Evolutionary conservation across 106 monocot species (phyloP).

Genomic region (Dendrobium catenatum): DNA sequence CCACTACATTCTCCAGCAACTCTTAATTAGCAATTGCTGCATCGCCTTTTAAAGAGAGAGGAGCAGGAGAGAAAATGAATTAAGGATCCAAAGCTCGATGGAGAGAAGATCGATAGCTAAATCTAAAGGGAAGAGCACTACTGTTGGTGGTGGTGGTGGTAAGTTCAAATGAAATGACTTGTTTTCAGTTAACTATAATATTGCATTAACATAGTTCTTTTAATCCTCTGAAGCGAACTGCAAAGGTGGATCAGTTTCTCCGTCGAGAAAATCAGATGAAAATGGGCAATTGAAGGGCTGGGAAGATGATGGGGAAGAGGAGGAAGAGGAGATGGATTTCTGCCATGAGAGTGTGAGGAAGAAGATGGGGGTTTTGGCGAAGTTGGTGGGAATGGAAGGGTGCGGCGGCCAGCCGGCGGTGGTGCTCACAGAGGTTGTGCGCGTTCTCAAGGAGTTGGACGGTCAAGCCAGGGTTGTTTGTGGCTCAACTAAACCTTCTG

Average conservation of each 20-base stretch:
- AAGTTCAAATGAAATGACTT: not conserved
- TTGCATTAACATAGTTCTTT: not conserved
- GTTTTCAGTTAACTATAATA: not conserved
- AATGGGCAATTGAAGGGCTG: not conserved
- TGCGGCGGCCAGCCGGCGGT: slow-evolving; percentile 15
- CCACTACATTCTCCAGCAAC: not conserved
- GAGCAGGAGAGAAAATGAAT: not conserved
- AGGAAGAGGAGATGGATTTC: slow-evolving; percentile 10
- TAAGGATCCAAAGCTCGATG: not conserved
- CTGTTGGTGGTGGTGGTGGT: not conserved
- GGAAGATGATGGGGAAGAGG: not conserved
- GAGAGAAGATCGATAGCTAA: not conserved
- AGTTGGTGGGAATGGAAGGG: slow-evolving; percentile 19
- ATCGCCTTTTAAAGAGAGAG: not conserved
- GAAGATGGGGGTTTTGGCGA: slow-evolving; percentile 22
- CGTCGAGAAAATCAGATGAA: not conserved
- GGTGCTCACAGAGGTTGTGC: slow-evolving; percentile 22
- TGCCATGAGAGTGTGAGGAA: slow-evolving; percentile 12
- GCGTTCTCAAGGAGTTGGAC: slow-evolving; percentile 22
- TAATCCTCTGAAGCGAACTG: not conserved
- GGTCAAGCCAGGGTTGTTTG: not conserved
- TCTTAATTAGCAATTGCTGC: not conserved
- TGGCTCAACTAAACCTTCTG: not conserved
- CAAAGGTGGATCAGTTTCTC: not conserved
- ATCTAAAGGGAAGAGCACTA: not conserved